A percentile compares a stretch with the other conserved stretches of the same genome.
These are phyloP conservation scores for Aspergillus spinulosporus DNA, from an alignment of 2,329 filamentous ascomycete species.

Conservation along the genomic window DNA sequence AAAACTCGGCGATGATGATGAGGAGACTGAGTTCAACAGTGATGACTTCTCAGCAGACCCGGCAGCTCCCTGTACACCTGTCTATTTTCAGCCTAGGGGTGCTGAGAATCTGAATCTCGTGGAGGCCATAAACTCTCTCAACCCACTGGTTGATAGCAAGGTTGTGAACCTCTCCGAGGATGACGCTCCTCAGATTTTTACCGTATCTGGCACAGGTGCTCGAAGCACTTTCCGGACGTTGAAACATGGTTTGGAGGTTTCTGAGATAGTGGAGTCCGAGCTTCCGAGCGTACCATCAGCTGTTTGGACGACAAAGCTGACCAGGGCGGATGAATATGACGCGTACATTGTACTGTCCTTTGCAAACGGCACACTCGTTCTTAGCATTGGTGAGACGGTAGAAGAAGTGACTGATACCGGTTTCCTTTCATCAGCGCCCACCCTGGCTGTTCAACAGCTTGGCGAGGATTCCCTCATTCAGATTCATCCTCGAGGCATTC, in stretches of 20 bases:
- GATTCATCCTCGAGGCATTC: slow-evolving; percentile 93
- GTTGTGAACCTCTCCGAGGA: slow-evolving; percentile 88
- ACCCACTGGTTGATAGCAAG: slow-evolving; percentile 87
- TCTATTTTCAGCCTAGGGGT: slow-evolving; percentile 80
- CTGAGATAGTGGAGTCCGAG: slow-evolving; percentile 93
- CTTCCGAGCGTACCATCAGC: slow-evolving; percentile 83
- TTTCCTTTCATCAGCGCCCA: slow-evolving; percentile 84
- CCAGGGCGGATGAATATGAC: slow-evolving; percentile 78
- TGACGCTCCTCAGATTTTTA: slow-evolving; percentile 95
- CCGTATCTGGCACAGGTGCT: slow-evolving; percentile 83
- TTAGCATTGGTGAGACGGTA: slow-evolving; percentile 95
- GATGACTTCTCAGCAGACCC: slow-evolving; percentile 79
- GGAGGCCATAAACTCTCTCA: slow-evolving; percentile 83
- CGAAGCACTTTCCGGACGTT: slow-evolving; percentile 87
- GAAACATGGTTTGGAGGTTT: slow-evolving; percentile 89
- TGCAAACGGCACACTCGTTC: slow-evolving; percentile 81
- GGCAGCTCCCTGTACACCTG: slow-evolving; percentile 68
- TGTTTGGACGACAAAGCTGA: slow-evolving; percentile 93
- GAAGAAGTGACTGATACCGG: slow-evolving; percentile 94
- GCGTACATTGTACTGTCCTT: slow-evolving; percentile 96
- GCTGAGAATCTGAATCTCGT: slow-evolving; percentile 81
- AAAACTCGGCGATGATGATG: slow-evolving; percentile 92
- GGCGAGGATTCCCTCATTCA: slow-evolving; percentile 92
- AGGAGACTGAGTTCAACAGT: slow-evolving; percentile 82
- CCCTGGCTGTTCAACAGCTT: slow-evolving; percentile 87